Evolutionary conservation across 78 protist genomes (phyloP).

Genomic region (Tieghemostelium lacteum): DNA sequence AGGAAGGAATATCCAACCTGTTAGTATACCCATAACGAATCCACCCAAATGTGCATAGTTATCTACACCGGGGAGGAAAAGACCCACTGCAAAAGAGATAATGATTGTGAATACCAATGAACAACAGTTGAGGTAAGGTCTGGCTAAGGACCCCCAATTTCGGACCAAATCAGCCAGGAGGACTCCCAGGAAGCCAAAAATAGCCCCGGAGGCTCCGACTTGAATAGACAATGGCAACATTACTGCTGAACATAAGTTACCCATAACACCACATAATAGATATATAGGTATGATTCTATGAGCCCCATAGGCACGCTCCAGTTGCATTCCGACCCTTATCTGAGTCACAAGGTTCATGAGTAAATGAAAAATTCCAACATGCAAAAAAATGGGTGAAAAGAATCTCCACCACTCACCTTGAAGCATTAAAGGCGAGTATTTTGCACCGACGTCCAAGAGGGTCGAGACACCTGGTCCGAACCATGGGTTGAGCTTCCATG

Average conservation of each 20-base stretch:
- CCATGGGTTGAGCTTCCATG: constrained; percentile 82
- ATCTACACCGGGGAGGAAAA: constrained; percentile 78
- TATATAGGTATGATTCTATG: constrained; percentile 82
- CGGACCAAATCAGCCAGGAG: constrained; percentile 54
- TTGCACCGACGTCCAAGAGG: constrained; percentile 74
- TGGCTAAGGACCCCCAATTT: constrained; percentile 63
- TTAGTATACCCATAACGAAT: constrained; percentile 69
- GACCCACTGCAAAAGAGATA: constrained; percentile 68
- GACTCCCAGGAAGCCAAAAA: constrained; percentile 80
- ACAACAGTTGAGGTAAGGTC: constrained; percentile 54
- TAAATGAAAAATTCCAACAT: constrained; percentile 79
- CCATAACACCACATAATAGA: constrained; percentile 72
- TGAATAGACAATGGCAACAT: constrained; percentile 71
- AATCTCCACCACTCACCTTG: constrained; percentile 84
- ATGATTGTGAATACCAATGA: constrained; percentile 47
- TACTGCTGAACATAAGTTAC: constrained; percentile 67
- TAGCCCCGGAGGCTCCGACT: constrained; percentile 82
- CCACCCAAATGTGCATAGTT: constrained; percentile 77
- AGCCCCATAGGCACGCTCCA: constrained; percentile 72
- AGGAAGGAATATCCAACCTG: constrained; percentile 62
- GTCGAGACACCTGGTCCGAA: constrained; percentile 57
- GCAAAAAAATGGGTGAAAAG: constrained; percentile 78
- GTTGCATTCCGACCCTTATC: constrained; percentile 68
- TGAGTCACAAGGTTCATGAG: constrained; percentile 72
- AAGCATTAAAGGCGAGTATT: constrained; percentile 41